Percentiles rank a stretch among this genome's conserved stretches.
phyloP scores from a whole-genome alignment of 495 filamentous ascomycete species.

The Trichoderma asperelloides region DNA sequence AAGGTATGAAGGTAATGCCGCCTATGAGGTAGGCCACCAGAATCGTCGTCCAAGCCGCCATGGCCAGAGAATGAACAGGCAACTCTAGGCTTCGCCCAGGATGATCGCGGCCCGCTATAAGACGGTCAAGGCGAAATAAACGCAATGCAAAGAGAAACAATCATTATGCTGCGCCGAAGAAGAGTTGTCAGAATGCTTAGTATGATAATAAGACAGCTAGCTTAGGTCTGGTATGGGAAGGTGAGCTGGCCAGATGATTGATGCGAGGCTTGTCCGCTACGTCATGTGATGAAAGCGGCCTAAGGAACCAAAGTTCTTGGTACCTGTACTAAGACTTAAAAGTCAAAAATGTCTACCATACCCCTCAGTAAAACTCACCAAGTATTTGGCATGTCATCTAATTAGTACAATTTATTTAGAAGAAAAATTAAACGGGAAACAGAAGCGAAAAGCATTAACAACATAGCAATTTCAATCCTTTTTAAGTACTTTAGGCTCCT shows the following conservation, averaged over 20 bases:
- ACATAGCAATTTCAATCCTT: too few species aligned
- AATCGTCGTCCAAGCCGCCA: conserved; percentile 62
- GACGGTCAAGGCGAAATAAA: conserved; percentile 4
- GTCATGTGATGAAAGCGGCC: background rate
- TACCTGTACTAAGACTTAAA: background rate
- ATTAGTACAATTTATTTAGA: too few species aligned
- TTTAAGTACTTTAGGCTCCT: too few species aligned
- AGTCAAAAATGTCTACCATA: too few species aligned
- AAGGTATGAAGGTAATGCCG: conserved; percentile 82
- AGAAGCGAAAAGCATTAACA: too few species aligned
- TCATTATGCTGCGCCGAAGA: background rate
- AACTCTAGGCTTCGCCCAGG: background rate
- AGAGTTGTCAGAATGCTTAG: background rate
- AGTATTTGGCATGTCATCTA: too few species aligned
- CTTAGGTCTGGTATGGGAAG: background rate
- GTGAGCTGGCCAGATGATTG: background rate
- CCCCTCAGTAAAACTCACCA: too few species aligned
- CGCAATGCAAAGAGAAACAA: background rate
- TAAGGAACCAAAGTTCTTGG: background rate
- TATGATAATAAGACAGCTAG: conserved; percentile 11
- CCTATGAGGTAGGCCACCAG: conserved; percentile 76
- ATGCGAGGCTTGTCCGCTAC: background rate
- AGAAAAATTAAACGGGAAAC: too few species aligned
- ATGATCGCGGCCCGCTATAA: background rate
- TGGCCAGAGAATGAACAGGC: conserved; percentile 21